These are phyloP conservation scores for Spatholobus suberectus DNA, from an alignment of 306 rosid genomes.

Conservation along the genomic window DNA sequence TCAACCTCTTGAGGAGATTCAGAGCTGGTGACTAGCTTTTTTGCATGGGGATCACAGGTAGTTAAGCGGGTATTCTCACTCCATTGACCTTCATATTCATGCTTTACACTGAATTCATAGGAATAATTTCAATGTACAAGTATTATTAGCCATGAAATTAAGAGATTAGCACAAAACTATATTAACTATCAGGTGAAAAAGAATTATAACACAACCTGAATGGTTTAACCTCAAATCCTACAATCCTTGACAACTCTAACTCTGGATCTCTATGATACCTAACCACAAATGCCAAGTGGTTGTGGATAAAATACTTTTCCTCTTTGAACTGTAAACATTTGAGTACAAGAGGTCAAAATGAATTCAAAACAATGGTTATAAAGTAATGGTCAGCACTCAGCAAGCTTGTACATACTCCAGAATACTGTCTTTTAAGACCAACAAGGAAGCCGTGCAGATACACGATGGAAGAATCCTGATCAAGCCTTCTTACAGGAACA, in stretches of 20 bases:
- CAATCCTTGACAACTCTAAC: constrained; percentile 32
- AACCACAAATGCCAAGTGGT: constrained; percentile 40
- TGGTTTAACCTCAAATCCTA: constrained; percentile 44
- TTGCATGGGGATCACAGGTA: constrained; percentile 28
- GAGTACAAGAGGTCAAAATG: constrained; percentile 7
- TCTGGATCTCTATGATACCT: constrained; percentile 34
- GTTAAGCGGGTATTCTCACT: constrained; percentile 34
- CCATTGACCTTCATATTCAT: constrained; percentile 34
- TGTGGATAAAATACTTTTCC: constrained; percentile 33
- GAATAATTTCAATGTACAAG: background rate
- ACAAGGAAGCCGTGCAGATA: constrained; percentile 38
- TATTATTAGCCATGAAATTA: constrained; percentile 11
- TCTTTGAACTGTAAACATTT: constrained; percentile 26
- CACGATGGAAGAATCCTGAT: constrained; percentile 26
- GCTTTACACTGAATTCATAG: constrained; percentile 40
- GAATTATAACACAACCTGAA: constrained; percentile 37
- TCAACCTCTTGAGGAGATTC: constrained; percentile 39
- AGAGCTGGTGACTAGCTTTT: constrained; percentile 13
- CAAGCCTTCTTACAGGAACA: constrained; percentile 27
- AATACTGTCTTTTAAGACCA: constrained; percentile 30
- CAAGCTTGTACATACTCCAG: constrained; percentile 31
- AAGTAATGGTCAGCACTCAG: background rate
- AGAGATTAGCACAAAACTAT: background rate
- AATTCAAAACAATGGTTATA: background rate
- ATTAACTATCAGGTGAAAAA: background rate